A percentile compares a stretch with the other conserved stretches of the same genome.
phyloP scores from a whole-genome alignment of 2,329 filamentous ascomycete species.

The Setomelanomma holmii region DNA sequence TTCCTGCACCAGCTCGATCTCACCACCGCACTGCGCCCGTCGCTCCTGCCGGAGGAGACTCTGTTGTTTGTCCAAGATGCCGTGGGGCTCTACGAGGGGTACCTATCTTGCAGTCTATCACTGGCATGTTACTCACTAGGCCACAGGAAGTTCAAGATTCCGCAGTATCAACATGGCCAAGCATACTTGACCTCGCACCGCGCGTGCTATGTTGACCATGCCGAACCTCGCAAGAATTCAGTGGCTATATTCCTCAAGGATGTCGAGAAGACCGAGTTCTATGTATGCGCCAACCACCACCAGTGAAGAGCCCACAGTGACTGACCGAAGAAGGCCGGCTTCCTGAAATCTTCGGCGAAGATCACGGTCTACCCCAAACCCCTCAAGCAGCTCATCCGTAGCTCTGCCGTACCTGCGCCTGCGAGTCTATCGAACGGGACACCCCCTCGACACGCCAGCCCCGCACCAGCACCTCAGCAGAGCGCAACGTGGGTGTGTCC shows the following conservation, averaged over 20 bases:
- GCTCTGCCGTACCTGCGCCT: conserved; percentile 54
- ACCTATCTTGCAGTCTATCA: conserved; percentile 22
- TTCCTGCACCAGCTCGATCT: conserved; percentile 95
- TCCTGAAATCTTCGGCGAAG: conserved; percentile 93
- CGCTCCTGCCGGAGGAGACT: conserved; percentile 90
- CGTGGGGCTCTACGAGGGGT: conserved; percentile 98
- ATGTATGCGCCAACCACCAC: conserved; percentile 28
- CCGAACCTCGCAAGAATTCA: conserved; percentile 83
- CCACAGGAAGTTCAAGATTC: conserved; percentile 88
- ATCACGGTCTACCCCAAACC: conserved; percentile 88
- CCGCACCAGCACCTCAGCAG: conserved; percentile 55
- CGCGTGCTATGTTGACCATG: conserved; percentile 91
- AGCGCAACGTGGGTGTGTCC: conserved; percentile 92
- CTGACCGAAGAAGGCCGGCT: conserved; percentile 70
- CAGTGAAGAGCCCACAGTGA: not conserved
- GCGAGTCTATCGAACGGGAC: conserved; percentile 36
- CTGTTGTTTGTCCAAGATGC: conserved; percentile 97
- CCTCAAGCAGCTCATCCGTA: conserved; percentile 67
- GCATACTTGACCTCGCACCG: conserved; percentile 96
- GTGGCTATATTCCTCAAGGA: conserved; percentile 87
- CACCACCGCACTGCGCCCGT: conserved; percentile 93
- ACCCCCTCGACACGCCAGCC: conserved; percentile 45
- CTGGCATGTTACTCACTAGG: conserved; percentile 15
- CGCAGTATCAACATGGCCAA: conserved; percentile 92
- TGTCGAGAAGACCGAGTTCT: conserved; percentile 85